Evolutionary conservation across 2,329 filamentous ascomycete species (phyloP).

Genomic region (Beauveria sp.): DNA sequence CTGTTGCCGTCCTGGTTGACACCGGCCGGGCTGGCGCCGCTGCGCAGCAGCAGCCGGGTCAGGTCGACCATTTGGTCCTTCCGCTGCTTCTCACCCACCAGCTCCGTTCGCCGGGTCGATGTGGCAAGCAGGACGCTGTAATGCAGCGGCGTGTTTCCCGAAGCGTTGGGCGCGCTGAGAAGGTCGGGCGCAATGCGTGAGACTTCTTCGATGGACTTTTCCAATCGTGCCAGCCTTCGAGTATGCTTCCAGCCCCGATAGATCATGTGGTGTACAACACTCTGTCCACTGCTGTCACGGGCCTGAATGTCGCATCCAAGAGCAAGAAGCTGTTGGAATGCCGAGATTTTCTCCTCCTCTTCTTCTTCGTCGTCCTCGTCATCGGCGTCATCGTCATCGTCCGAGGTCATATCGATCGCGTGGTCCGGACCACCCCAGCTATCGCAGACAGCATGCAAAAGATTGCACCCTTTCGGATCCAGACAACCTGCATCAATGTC

Average conservation of each 20-base stretch:
- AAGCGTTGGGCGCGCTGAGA: neutral
- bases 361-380: neutral
- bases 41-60: neutral
- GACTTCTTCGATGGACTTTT: neutral
- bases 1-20: neutral
- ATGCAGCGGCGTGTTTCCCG: slow-evolving; percentile 1
- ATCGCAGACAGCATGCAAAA: slow-evolving; percentile 1
- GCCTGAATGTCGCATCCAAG: neutral
- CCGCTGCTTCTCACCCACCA: neutral
- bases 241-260: neutral
- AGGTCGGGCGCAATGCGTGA: neutral
- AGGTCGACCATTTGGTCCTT: neutral
- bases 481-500: neutral
- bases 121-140: neutral
- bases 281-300: slow-evolving; percentile 1
- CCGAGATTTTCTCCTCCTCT: neutral
- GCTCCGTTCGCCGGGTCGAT: neutral
- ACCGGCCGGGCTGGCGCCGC: neutral
- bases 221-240: neutral
- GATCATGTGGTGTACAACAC: neutral
- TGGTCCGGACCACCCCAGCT: neutral
- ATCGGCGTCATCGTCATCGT: neutral
- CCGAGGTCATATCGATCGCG: neutral
- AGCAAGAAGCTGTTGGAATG: neutral
- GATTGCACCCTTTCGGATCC: neutral